Evolutionary conservation across 805 yeast species (phyloP).

Genomic region (Candida tibetensis): DNA sequence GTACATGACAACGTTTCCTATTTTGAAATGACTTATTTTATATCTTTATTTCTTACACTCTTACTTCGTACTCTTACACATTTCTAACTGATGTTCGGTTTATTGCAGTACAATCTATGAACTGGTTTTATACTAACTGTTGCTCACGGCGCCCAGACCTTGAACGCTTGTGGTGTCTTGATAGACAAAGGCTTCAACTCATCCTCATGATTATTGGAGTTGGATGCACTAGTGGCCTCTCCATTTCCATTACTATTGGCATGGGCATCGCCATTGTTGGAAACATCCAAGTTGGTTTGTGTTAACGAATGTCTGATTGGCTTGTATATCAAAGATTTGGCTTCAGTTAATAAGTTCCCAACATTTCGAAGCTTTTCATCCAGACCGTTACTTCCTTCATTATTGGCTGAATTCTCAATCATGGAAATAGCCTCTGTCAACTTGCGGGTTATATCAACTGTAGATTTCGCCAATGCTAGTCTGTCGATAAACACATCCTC

Average conservation of each 20-base stretch:
- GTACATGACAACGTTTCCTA: no score
- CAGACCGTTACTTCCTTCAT: slow-evolving; percentile 3
- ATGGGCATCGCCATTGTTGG: slow-evolving; percentile 6
- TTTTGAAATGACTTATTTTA: no score
- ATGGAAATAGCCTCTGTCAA: slow-evolving; percentile 33
- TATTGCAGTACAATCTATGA: no score
- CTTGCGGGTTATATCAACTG: slow-evolving; percentile 49
- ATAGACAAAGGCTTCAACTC: slow-evolving; percentile 36
- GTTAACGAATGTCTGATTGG: slow-evolving; percentile 28
- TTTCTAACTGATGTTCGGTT: no score
- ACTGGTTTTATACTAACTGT: no score
- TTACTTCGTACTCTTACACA: no score
- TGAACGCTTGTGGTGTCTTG: slow-evolving; percentile 41
- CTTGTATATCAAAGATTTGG: slow-evolving; percentile 31
- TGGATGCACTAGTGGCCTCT: slow-evolving; percentile 10
- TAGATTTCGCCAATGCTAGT: slow-evolving; percentile 60
- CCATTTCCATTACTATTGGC: slow-evolving; percentile 7
- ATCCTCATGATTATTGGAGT: slow-evolving; percentile 11
- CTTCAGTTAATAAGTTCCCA: slow-evolving; percentile 26
- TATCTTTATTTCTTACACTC: no score
- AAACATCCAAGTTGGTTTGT: slow-evolving; percentile 11
- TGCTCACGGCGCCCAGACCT: slow-evolving; percentile 45
- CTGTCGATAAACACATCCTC: slow-evolving; percentile 67
- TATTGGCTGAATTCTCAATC: slow-evolving; percentile 7
- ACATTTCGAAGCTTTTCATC: slow-evolving; percentile 7